Evolutionary conservation across 2,329 filamentous ascomycete genomes (phyloP), one percentile per base, ranked within the genome.

Genomic region (Amesomyces nigricolor): DNA sequence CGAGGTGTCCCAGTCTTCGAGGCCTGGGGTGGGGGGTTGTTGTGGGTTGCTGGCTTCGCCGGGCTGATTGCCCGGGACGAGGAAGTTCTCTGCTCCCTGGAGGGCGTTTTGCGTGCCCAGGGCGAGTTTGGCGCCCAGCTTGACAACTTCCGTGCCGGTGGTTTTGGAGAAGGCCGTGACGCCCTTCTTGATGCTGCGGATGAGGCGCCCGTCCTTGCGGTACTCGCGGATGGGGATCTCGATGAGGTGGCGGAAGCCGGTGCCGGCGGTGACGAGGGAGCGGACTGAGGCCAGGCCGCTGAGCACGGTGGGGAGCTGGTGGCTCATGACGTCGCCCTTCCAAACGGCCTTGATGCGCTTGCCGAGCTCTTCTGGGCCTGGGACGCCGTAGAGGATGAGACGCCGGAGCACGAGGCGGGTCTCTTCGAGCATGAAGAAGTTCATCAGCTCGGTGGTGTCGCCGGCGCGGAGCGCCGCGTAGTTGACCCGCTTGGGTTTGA

Each of bases 401-500:
- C 92, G 91, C 11, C 88, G 83, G 51, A 99, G 79, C 6, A 87
- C 82, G 79, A 99, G 88, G 58, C 92, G 85, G 2, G 94, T 85
- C 61, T 89, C 86, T 63, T 99, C 94, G 1, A 99, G 81, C 13
- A 92, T 88, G 61, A 99, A 81, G 68, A 99, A 96, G 70, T 99
- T 99, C 91, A 97, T 97, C 66, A 99, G 95, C 69, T 99, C 94
- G 0, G 90, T 95, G 0, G 94, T 97, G 62, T 89, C 90, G 1
- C 94, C 94, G 1, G 94, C 96, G 26, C 91, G 85, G 3, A 99
- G 80, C 3, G 91, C 91, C 0, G 86, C 89, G 64, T 99, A 99
- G 70, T 99, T 92, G 16, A 99, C 89, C n/a, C 90, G 84, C 71
- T 99, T 97, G 8, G 94, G 94, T 70, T 99, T 99, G 74, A 99